Base-by-base conservation (phyloP, 495 filamentous ascomycete genomes). In the Podospora anserina region DNA sequence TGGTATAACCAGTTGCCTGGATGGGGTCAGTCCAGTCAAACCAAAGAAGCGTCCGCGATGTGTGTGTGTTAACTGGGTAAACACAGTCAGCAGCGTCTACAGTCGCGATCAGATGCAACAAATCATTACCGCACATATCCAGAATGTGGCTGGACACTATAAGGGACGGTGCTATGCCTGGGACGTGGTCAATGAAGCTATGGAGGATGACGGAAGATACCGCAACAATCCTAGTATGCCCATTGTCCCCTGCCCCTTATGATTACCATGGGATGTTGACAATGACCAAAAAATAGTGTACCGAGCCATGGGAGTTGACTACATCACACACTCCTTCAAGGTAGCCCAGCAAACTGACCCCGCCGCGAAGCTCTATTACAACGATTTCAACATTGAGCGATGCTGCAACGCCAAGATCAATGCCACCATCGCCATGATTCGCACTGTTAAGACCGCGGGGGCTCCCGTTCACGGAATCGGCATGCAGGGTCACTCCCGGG, bases 371-470 rank as follows among this genome's bases (percentile, higher is more conserved):
- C 70, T 75, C 64, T 91, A 88, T 78, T 88, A 89, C 80, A 90
- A 91, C 75, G 86, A 89, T 77, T 88, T 87, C 77, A 84, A 84
- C 71, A 83, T 88, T 70, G 86, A 88, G 72, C 67, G 66, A 4
- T 75, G 74, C 66, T 76, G 79, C 34, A 81, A 83, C 56, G 69
- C 78, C 67, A 88, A 88, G 71, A 76, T 81, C n/a, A 71, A 74
- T 53, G 77, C 76, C 15, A 80, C 84, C 2, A 70, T 83, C 30
- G 65, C 72, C 19, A 73, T 88, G 61, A 77, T 88, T 66, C 71
- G 72, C 34, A 72, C 79, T 2, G 69, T 87, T 30, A 74, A 80
- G 61, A 70, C 72, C 30, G 77, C 78, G 5, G 82, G 81, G 56
- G 77, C 83, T 28, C 82, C 78, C 3, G 82, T 88, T 72, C 80